Evolutionary conservation across 2,329 filamentous ascomycete genomes (phyloP), one percentile per base, ranked within the genome.

Genomic region (Domatiomyces catenatus): DNA sequence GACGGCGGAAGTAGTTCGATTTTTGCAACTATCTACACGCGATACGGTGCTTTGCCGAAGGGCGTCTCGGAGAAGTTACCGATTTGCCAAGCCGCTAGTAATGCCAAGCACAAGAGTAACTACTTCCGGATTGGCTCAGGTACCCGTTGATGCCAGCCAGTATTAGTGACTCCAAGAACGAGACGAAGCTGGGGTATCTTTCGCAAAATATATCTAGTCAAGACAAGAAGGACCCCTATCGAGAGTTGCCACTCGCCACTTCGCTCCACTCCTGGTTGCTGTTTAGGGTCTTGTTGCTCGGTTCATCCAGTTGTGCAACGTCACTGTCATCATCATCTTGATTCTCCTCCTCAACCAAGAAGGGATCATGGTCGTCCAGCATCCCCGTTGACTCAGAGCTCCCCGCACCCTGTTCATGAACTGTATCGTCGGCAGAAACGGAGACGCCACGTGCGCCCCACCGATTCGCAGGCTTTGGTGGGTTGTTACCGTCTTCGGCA

Each of bases 371-470:
- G 18, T 61, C 61, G 10, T 60, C 57, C 26, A 59, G 42, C 52
- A 59, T 58, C 15, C 56, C 52, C 18, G 52, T 46, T 6, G 50
- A 44, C 48, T 59, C 56, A 36, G 32, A 44, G 22, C 20, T 26
- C 10, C 22, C 46, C 5, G 43, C 4, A n/a, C 22, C 48, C 10
- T 51, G 46, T 10, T 61, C 58, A n/a, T 61, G 63, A 49, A 70
- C 48, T 0, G 67, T 68, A 48, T 80, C 76, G 58, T 80, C 77
- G 0, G 77, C 77, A 18, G 74, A 75, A 2, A 81, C 73, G 2
- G 74, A 77, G 43, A 81, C 75, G 15, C 77, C 77, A 50, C 76
- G 66, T 2, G 70, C 66, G 7, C 77, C 77, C 77, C 77, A 80
- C 32, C 70, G 68, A 52, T 74, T 74, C 42, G 56, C 59, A 15